Evolutionary conservation across 352 stramenopile species (phyloP).

Genomic region (Pilasporangium apinafurcum): DNA sequence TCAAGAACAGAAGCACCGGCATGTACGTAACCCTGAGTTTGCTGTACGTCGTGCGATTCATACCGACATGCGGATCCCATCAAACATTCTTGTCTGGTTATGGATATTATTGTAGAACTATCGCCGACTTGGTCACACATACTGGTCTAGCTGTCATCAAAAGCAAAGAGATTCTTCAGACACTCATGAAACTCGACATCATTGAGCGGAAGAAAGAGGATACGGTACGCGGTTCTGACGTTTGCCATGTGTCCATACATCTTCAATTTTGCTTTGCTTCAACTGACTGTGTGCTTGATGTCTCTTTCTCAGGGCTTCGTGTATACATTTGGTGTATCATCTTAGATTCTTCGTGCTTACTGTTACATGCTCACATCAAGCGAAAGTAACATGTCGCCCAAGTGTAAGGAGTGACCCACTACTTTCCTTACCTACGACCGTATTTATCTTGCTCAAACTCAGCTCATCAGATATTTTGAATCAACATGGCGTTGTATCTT

Average conservation of each 20-base stretch:
- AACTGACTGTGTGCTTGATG: not conserved
- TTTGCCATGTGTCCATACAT: not conserved
- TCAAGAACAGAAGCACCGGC: conserved; percentile 73
- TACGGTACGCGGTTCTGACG: conserved; percentile 44
- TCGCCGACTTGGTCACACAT: conserved; percentile 78
- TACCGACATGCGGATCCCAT: not conserved
- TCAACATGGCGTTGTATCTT: too few species aligned
- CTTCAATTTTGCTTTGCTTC: not conserved
- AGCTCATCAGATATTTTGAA: too few species aligned
- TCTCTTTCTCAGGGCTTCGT: conserved; percentile 44
- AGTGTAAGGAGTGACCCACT: too few species aligned
- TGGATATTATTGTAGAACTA: conserved; percentile 30
- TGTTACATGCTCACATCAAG: too few species aligned
- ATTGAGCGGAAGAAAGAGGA: conserved; percentile 71
- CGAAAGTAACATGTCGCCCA: too few species aligned
- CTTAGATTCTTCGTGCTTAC: too few species aligned
- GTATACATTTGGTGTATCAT: conserved; percentile 47
- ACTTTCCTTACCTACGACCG: too few species aligned
- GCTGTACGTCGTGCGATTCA: too few species aligned
- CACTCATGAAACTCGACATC: conserved; percentile 80
- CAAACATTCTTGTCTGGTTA: not conserved
- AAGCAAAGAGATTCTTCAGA: conserved; percentile 86
- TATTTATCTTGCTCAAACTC: too few species aligned
- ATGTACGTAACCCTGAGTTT: conserved; percentile 49
- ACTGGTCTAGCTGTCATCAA: conserved; percentile 73